These are phyloP conservation scores for Cucumis variabilis DNA, from an alignment of 331 rosid species.

Conservation along the genomic window DNA sequence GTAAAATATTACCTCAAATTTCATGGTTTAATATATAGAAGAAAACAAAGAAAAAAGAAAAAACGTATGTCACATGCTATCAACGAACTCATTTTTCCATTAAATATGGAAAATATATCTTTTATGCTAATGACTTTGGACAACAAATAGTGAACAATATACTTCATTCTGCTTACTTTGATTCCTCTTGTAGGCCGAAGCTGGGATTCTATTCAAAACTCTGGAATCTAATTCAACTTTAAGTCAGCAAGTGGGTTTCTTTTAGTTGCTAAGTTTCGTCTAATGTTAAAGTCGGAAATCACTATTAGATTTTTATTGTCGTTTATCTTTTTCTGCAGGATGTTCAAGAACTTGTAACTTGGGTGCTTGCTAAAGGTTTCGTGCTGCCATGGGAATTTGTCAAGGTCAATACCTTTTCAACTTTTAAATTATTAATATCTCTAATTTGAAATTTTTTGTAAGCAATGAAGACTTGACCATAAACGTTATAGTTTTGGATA, in stretches of 20 bases:
- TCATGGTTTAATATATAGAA: neutral
- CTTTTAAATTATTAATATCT: neutral
- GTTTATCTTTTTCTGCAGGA: slow-evolving; percentile 58
- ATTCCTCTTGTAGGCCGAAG: slow-evolving; percentile 50
- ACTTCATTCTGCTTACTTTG: slow-evolving; percentile 18
- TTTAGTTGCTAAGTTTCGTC: neutral
- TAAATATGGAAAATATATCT: neutral
- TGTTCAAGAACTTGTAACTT: slow-evolving; percentile 86
- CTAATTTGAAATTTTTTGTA: slow-evolving; percentile 23
- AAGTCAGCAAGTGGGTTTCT: slow-evolving; percentile 65
- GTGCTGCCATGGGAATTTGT: slow-evolving; percentile 97
- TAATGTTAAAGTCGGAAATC: neutral
- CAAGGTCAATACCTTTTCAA: slow-evolving; percentile 52
- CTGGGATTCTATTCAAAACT: slow-evolving; percentile 64
- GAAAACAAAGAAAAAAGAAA: too few relatives aligned
- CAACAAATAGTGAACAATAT: neutral
- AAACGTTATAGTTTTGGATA: neutral
- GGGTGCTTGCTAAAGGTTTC: slow-evolving; percentile 96
- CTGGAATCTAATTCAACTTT: slow-evolving; percentile 73
- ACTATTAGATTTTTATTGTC: neutral
- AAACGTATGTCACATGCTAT: neutral
- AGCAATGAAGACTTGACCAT: neutral
- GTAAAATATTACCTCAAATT: neutral
- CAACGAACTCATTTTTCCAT: neutral
- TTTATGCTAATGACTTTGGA: neutral